These are phyloP conservation scores for Panicum hallii DNA, from an alignment of 202 grass and related monocot species.

Conservation along the genomic window DNA sequence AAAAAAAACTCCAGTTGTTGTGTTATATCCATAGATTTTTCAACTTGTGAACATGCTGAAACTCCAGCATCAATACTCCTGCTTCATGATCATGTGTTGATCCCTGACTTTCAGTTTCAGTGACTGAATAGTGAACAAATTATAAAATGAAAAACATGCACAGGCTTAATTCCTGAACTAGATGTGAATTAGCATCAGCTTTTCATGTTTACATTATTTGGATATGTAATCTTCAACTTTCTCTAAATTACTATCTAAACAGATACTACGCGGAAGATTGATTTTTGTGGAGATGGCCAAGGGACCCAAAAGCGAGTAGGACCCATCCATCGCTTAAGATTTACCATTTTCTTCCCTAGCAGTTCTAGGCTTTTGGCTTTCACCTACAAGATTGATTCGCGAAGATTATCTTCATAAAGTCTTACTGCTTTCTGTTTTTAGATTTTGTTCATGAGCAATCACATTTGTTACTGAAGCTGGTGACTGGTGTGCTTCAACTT, in stretches of 20 bases:
- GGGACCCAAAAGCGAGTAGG: constrained; percentile 23
- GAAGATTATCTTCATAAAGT: no score
- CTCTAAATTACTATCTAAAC: constrained; percentile 10
- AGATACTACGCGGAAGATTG: constrained; percentile 67
- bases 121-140: neutral
- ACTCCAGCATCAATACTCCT: neutral
- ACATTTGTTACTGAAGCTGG: neutral
- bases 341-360: neutral
- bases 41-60: neutral
- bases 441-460: neutral
- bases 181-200: neutral
- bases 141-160: neutral
- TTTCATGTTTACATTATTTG: neutral
- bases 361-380: neutral
- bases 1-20: neutral
- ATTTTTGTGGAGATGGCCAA: constrained; percentile 70
- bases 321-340: neutral
- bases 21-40: neutral
- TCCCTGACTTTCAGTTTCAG: neutral
- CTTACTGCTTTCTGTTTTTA: neutral
- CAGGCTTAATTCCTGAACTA: neutral
- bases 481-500: neutral
- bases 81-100: neutral
- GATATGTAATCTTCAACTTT: constrained; percentile 14
- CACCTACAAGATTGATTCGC: neutral